Percentiles rank a stretch among this genome's conserved stretches.
phyloP scores from a whole-genome alignment of 106 monocot genomes.

The Dendrobium huoshanense region DNA sequence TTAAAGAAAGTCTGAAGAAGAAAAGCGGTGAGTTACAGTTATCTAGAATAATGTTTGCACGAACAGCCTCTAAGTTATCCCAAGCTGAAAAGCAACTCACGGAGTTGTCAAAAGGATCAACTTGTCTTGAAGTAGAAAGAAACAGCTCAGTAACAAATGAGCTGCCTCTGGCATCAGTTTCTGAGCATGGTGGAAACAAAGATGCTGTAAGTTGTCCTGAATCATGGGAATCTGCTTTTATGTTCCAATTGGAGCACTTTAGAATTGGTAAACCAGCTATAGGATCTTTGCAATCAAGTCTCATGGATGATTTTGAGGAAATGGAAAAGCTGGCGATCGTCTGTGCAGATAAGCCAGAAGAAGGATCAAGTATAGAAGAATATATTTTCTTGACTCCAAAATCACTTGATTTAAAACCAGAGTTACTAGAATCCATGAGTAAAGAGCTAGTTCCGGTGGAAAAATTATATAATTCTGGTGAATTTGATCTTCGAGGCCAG shows the following conservation, averaged over 20 bases:
- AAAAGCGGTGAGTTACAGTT: conserved; percentile 47
- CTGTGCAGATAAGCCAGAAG: conserved; percentile 23
- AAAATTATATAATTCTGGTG: neutral
- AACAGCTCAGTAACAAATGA: conserved; percentile 19
- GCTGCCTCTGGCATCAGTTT: conserved; percentile 28
- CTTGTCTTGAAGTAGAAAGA: conserved; percentile 14
- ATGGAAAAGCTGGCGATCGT: conserved; percentile 51
- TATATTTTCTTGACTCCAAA: conserved; percentile 4
- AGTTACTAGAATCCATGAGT: conserved; percentile 12
- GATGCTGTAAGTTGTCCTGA: conserved; percentile 48
- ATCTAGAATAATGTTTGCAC: conserved; percentile 35
- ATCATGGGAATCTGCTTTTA: conserved; percentile 69
- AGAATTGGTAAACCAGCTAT: conserved; percentile 33
- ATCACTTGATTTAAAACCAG: conserved; percentile 8
- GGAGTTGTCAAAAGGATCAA: conserved; percentile 23
- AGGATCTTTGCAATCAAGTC: conserved; percentile 42
- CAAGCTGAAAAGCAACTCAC: conserved; percentile 40
- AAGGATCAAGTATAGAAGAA: conserved; percentile 11
- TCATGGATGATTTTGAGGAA: conserved; percentile 60
- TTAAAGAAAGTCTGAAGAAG: conserved; percentile 47
- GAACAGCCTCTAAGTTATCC: conserved; percentile 42
- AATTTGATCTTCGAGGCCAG: neutral
- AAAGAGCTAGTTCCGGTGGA: conserved; percentile 28
- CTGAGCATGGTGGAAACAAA: conserved; percentile 26
- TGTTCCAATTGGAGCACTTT: conserved; percentile 59